A percentile compares a stretch with the other conserved stretches of the same genome.
Evolutionary conservation across 78 protist species (phyloP).

Genomic region (Protostelium mycophagum): DNA sequence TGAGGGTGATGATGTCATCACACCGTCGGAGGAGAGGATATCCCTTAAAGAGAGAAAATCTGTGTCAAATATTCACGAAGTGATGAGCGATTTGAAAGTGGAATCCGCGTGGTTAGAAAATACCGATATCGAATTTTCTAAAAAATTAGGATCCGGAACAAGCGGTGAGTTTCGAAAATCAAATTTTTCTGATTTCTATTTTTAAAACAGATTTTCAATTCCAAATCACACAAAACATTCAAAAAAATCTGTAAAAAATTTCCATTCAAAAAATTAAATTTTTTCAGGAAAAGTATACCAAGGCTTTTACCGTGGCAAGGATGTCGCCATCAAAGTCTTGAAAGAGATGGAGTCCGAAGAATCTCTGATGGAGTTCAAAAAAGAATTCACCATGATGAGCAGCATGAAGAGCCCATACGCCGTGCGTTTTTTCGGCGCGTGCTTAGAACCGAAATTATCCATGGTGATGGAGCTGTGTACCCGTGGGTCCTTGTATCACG

Average conservation of each 20-base stretch:
- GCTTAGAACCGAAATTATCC: constrained; percentile 41
- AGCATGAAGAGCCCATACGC: constrained; percentile 33
- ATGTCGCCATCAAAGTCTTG: constrained; percentile 59
- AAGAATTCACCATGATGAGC: constrained; percentile 63
- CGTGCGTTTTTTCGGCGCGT: constrained; percentile 52
- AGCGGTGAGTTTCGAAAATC: too few species aligned
- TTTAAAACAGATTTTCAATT: not conserved
- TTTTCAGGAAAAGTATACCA: constrained; percentile 45
- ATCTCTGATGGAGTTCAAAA: constrained; percentile 47
- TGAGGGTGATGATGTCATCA: not conserved
- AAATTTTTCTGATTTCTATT: too few species aligned
- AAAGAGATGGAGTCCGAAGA: constrained; percentile 30
- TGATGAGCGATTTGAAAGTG: constrained; percentile 14
- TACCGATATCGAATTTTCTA: constrained; percentile 38
- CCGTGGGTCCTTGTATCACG: constrained; percentile 43
- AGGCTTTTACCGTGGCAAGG: constrained; percentile 48
- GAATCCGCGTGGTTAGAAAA: constrained; percentile 15
- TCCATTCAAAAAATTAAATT: too few species aligned
- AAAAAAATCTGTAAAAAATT: too few species aligned
- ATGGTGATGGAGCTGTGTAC: constrained; percentile 65
- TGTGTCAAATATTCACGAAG: not conserved
- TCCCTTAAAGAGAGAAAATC: not conserved
- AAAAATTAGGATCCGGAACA: constrained; percentile 44
- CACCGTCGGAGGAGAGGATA: not conserved
- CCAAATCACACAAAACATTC: not conserved